These are phyloP conservation scores for Posidonia oceanica DNA, from an alignment of 116 monocot species.

Conservation along the genomic window DNA sequence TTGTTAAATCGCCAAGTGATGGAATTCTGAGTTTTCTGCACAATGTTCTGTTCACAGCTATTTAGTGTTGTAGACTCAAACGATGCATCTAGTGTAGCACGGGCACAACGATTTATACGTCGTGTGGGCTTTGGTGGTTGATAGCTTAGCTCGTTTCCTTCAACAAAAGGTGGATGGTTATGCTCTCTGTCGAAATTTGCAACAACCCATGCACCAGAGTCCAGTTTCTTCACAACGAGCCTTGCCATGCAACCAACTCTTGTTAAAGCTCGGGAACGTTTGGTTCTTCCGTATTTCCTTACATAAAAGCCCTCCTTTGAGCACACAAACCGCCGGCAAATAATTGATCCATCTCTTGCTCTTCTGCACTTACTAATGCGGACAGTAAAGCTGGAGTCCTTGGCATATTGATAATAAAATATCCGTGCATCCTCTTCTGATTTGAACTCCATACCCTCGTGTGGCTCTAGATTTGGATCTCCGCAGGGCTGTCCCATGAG, in stretches of 20 bases:
- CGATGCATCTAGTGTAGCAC: no score
- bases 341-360: no score
- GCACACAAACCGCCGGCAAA: no score
- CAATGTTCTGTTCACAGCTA: background rate
- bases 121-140: conserved; percentile 10
- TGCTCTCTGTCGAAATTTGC: no score
- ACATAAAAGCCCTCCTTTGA: background rate
- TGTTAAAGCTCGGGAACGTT: conserved; percentile 17
- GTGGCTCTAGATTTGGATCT: conserved; percentile 7
- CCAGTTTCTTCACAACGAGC: conserved; percentile 17
- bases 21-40: conserved; percentile 2
- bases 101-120: no score
- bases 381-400: conserved; percentile 10
- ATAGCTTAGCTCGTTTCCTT: background rate
- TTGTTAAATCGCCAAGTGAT: conserved; percentile 19
- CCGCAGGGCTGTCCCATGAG: background rate
- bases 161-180: no score
- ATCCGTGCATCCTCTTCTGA: conserved; percentile 15
- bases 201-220: no score
- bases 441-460: conserved; percentile 17
- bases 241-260: conserved; percentile 23
- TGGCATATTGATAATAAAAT: conserved; percentile 17
- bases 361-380: no score
- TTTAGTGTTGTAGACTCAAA: no score
- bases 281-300: background rate